Evolutionary conservation across 306 rosid species (phyloP).

Genomic region (Fragaria vesca): DNA sequence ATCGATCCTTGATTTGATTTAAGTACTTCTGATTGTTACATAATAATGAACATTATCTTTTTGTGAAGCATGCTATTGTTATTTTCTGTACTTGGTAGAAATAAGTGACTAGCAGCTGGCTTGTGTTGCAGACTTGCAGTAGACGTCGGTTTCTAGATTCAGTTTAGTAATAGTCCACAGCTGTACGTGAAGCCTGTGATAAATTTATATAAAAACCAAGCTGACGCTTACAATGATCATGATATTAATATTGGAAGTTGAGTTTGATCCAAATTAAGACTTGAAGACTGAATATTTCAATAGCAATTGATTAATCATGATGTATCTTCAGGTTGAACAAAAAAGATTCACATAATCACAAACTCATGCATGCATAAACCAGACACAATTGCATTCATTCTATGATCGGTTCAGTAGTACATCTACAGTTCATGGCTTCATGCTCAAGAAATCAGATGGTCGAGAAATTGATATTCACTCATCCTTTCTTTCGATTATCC

Average conservation of each 20-base stretch:
- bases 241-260: neutral
- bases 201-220: no score
- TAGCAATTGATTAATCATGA: neutral
- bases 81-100: no score
- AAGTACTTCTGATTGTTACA: no score
- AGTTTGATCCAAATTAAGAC: neutral
- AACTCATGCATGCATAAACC: neutral
- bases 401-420: neutral
- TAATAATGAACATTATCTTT: no score
- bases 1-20: no score
- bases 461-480: neutral
- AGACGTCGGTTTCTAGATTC: no score
- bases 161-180: no score
- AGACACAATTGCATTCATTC: neutral
- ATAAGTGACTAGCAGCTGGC: no score
- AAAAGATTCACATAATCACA: neutral
- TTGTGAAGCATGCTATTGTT: no score
- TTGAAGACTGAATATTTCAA: neutral
- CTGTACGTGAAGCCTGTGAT: no score
- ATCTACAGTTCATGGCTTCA: neutral
- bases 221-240: no score
- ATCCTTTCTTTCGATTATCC: neutral
- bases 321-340: neutral
- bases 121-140: no score
- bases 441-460: neutral